phyloP scores from a whole-genome alignment of 441 rosid species.

The Gossypium davidsonii region DNA sequence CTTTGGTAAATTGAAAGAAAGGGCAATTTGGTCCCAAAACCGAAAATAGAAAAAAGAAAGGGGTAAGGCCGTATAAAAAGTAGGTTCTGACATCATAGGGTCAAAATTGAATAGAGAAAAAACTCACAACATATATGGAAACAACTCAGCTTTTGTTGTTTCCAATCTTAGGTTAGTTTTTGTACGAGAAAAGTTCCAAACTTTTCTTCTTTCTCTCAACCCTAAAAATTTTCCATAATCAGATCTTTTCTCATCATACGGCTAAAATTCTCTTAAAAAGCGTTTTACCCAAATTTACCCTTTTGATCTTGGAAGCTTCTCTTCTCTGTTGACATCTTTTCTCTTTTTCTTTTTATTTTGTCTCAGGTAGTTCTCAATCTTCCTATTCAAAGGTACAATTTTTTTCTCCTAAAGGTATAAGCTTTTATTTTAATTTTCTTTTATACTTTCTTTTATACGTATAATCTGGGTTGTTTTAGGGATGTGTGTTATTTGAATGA shows the following conservation, averaged over 20 bases:
- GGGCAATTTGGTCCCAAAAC: background rate
- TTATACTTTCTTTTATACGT: background rate
- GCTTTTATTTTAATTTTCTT: background rate
- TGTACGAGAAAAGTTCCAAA: background rate
- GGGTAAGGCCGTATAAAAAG: background rate
- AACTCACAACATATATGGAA: background rate
- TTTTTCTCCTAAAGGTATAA: background rate
- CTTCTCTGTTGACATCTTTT: background rate
- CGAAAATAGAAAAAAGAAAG: background rate
- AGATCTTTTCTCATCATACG: conserved; percentile 8
- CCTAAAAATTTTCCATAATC: conserved; percentile 8
- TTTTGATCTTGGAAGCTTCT: conserved; percentile 1
- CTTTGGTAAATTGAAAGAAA: background rate
- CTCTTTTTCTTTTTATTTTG: background rate
- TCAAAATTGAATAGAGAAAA: background rate
- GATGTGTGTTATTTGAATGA: background rate
- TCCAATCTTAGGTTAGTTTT: conserved; percentile 5
- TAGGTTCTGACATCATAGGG: conserved; percentile 10
- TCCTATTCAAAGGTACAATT: background rate
- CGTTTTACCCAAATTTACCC: conserved; percentile 7
- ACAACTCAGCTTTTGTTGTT: conserved; percentile 13
- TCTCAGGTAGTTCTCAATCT: conserved; percentile 4
- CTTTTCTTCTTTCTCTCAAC: background rate
- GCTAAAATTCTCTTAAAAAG: background rate
- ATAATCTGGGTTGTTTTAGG: background rate